Evolutionary conservation across 352 stramenopile genomes (phyloP).

Genomic region (Globisporangium lucens): DNA sequence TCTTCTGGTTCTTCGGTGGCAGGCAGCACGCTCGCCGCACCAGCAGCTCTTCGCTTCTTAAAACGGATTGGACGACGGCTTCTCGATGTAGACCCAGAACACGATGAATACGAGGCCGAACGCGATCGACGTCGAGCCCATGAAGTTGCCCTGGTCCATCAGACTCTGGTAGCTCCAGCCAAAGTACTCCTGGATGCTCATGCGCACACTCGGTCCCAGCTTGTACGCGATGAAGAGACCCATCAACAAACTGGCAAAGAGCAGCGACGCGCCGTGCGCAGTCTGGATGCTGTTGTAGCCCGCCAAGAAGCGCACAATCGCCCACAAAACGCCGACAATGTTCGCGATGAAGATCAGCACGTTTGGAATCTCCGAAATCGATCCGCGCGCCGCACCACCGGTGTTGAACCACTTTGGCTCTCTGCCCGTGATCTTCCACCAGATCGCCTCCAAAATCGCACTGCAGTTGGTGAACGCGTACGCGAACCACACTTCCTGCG

Average conservation of each 20-base stretch:
- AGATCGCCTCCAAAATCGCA: constrained; percentile 72
- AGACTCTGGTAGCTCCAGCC: constrained; percentile 85
- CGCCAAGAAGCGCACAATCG: constrained; percentile 74
- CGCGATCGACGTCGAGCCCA: constrained; percentile 67
- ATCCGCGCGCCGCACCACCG: constrained; percentile 62
- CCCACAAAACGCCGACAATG: constrained; percentile 64
- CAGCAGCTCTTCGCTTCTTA: constrained; percentile 20
- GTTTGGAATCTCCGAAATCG: constrained; percentile 66
- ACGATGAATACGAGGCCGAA: constrained; percentile 78
- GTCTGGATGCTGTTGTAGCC: constrained; percentile 68
- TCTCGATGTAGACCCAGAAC: constrained; percentile 81
- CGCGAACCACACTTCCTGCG: constrained; percentile 82
- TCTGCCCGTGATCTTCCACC: constrained; percentile 82
- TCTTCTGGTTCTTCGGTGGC: background rate
- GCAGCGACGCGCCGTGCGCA: constrained; percentile 65
- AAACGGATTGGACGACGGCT: constrained; percentile 80
- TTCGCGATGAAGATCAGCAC: constrained; percentile 74
- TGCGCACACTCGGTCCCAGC: constrained; percentile 72
- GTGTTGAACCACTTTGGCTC: constrained; percentile 83
- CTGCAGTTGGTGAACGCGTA: constrained; percentile 83
- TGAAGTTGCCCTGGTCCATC: constrained; percentile 82
- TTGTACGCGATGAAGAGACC: constrained; percentile 80
- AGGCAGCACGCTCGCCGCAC: background rate
- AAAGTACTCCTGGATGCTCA: constrained; percentile 89
- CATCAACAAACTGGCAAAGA: constrained; percentile 80